Conservation (phyloP, 164 flowering plant species). For the Macadamia tetraphylla region DNA sequence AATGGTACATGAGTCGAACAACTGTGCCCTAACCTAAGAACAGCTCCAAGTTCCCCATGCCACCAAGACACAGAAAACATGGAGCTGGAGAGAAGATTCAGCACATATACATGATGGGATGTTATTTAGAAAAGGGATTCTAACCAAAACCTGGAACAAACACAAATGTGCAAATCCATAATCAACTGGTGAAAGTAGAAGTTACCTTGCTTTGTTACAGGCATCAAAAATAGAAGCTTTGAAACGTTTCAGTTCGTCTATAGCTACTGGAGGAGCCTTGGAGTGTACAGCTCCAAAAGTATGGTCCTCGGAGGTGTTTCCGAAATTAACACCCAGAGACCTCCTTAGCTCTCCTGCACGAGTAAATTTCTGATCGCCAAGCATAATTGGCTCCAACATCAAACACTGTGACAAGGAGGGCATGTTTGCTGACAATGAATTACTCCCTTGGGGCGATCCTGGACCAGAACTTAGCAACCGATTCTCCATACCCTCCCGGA, state of each 20-base stretch:
- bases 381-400: constrained; percentile 47
- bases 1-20: no score
- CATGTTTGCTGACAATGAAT: constrained; percentile 26
- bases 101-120: not conserved
- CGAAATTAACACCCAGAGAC: constrained; percentile 41
- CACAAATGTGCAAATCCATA: not conserved
- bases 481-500: constrained; percentile 56
- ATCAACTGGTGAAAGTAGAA: constrained; percentile 8
- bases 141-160: constrained; percentile 1
- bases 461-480: constrained; percentile 40
- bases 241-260: constrained; percentile 54
- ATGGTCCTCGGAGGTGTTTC: constrained; percentile 43
- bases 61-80: not conserved
- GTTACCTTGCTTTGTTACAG: constrained; percentile 37
- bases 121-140: not conserved
- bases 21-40: not conserved
- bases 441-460: constrained; percentile 27
- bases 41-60: not conserved
- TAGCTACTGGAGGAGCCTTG: constrained; percentile 35
- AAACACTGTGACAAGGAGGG: constrained; percentile 48
- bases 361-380: constrained; percentile 51
- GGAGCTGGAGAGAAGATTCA: no score
- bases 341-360: constrained; percentile 52
- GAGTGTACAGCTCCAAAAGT: constrained; percentile 45
- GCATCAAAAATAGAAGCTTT: constrained; percentile 46